phyloP scores from a whole-genome alignment of 2,329 filamentous ascomycete genomes.

The Penicillium expansum region DNA sequence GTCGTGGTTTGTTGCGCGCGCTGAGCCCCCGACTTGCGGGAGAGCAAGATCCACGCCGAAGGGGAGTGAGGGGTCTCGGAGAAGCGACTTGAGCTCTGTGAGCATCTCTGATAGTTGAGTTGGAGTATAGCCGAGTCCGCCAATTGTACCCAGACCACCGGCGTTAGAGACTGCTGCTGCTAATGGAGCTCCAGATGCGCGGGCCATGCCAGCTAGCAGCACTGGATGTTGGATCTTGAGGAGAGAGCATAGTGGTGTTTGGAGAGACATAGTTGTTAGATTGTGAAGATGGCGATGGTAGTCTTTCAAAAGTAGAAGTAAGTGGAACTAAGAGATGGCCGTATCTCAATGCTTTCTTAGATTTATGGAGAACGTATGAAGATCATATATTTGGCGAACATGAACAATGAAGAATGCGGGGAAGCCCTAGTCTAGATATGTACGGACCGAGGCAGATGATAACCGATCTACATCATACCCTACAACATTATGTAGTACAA shows the following conservation, averaged over 20 bases:
- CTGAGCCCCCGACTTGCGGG: slow-evolving; percentile 79
- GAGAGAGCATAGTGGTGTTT: slow-evolving; percentile 73
- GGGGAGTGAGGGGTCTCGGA: slow-evolving; percentile 65
- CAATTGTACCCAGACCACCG: slow-evolving; percentile 69
- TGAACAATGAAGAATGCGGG: neutral
- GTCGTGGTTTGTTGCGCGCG: slow-evolving; percentile 90
- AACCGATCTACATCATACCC: neutral
- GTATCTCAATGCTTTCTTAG: neutral
- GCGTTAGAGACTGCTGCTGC: slow-evolving; percentile 87
- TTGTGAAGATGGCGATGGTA: neutral
- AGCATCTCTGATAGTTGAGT: slow-evolving; percentile 76
- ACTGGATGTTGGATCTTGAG: slow-evolving; percentile 85
- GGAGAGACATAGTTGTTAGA: slow-evolving; percentile 51
- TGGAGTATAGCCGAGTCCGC: slow-evolving; percentile 66
- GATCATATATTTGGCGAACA: neutral
- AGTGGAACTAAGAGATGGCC: neutral
- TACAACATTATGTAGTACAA: neutral
- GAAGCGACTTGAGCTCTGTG: slow-evolving; percentile 75
- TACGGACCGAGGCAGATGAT: slow-evolving; percentile 21
- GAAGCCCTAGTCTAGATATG: slow-evolving; percentile 1
- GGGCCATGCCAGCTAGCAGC: slow-evolving; percentile 90
- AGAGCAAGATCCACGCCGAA: slow-evolving; percentile 92
- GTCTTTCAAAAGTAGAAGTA: neutral
- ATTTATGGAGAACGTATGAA: no score
- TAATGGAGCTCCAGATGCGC: slow-evolving; percentile 72